Conservation (phyloP, 1,284 basidiomycete species). For the Moesziomyces parantarcticus region DNA sequence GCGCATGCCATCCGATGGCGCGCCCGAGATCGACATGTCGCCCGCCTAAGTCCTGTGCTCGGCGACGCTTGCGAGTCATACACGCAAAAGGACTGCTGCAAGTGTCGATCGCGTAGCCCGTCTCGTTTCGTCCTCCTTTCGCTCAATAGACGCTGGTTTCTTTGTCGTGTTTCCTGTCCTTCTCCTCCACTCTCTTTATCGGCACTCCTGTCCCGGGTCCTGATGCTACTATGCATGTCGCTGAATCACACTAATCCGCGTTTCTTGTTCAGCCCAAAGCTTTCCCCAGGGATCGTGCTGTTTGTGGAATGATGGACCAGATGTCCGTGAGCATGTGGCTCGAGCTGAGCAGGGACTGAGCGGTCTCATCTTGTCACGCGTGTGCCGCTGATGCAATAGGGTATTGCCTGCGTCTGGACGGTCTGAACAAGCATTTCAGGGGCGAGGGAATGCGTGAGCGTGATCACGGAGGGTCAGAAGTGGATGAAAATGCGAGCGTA, state of each 20-base stretch:
- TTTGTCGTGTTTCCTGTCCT: neutral
- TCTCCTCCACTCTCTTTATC: neutral
- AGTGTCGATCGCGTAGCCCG: neutral
- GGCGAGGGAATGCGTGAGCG: no score
- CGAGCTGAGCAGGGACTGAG: no score
- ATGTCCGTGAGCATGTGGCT: no score
- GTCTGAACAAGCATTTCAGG: no score
- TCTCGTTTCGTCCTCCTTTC: neutral
- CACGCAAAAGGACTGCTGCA: neutral
- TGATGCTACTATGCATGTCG: neutral
- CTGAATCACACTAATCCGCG: neutral
- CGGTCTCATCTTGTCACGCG: no score
- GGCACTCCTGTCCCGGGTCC: neutral
- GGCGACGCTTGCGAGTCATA: neutral
- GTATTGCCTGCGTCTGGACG: no score
- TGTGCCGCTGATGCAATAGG: no score
- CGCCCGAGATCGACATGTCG: conserved; percentile 42
- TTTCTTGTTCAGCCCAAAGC: neutral
- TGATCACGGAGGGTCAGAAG: no score
- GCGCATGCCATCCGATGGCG: conserved; percentile 26
- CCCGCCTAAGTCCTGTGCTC: conserved; percentile 12
- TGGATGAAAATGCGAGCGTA: neutral
- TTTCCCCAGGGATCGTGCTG: no score
- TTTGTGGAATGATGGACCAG: no score
- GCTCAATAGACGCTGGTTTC: neutral